Conservation (phyloP, 441 rosid species). For the Adansonia grandidieri region DNA sequence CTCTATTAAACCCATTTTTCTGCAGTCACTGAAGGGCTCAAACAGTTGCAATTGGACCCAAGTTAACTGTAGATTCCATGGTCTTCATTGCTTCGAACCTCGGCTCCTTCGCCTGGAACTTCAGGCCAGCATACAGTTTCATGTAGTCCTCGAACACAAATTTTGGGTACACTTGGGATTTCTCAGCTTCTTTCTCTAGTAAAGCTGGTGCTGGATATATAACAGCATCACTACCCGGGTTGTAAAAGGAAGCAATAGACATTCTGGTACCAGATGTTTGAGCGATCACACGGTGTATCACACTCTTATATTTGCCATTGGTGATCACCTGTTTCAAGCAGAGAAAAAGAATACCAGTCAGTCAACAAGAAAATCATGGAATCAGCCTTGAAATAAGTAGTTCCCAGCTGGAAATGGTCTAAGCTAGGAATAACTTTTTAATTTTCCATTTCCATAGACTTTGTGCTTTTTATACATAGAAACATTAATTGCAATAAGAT, state of each 20-base stretch:
- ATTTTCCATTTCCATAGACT: background rate
- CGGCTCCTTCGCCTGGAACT: conserved; percentile 80
- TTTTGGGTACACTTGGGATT: conserved; percentile 52
- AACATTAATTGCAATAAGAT: background rate
- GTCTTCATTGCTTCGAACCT: conserved; percentile 76
- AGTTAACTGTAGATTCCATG: conserved; percentile 27
- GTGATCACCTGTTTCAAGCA: conserved; percentile 58
- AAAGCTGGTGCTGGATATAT: conserved; percentile 68
- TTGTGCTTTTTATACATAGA: background rate
- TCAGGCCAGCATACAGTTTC: conserved; percentile 67
- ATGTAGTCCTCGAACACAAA: conserved; percentile 83
- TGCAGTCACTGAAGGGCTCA: conserved; percentile 4
- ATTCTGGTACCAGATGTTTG: conserved; percentile 69
- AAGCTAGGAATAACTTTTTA: background rate
- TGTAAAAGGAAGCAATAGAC: conserved; percentile 85
- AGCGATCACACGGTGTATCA: conserved; percentile 65
- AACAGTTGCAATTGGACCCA: conserved; percentile 43
- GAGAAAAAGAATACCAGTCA: too few relatives aligned
- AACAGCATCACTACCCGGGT: conserved; percentile 69
- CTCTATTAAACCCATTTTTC: conserved; percentile 19
- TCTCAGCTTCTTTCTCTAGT: conserved; percentile 44
- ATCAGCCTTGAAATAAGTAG: background rate
- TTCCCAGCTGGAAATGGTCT: background rate
- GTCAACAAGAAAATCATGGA: background rate
- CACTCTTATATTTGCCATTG: conserved; percentile 81